Conservation (phyloP, 495 filamentous ascomycete species). For the Talaromyces stipitatus region DNA sequence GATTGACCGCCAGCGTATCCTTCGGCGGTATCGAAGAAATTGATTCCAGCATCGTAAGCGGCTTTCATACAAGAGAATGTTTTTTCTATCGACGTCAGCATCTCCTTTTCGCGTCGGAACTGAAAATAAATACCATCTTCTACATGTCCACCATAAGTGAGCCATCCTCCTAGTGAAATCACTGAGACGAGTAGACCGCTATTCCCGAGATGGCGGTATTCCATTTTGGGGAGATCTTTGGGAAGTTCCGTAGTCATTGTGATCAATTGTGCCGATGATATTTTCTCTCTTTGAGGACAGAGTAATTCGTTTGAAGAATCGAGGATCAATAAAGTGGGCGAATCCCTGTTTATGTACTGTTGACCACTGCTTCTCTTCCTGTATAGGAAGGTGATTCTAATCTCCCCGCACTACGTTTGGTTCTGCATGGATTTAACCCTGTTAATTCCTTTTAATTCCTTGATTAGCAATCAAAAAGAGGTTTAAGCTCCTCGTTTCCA, state of each 20-base stretch:
- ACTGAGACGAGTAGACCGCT: constrained; percentile 70
- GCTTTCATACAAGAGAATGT: constrained; percentile 64
- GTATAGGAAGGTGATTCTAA: neutral
- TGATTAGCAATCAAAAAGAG: neutral
- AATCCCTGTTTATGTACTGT: neutral
- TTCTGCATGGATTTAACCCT: neutral
- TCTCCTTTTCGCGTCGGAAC: neutral
- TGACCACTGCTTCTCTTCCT: neutral
- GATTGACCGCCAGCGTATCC: constrained; percentile 60
- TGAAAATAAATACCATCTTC: constrained; percentile 44
- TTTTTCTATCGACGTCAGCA: constrained; percentile 34
- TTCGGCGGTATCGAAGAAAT: constrained; percentile 58
- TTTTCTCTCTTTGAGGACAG: too few species aligned
- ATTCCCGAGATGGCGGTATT: constrained; percentile 66
- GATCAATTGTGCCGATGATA: neutral
- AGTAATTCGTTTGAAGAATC: too few species aligned
- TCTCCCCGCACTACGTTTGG: neutral
- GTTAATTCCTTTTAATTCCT: neutral
- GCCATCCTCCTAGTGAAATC: constrained; percentile 67
- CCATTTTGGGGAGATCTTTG: constrained; percentile 51
- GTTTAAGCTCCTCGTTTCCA: neutral
- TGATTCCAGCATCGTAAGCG: constrained; percentile 68
- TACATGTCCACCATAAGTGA: constrained; percentile 73
- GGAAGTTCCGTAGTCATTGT: neutral
- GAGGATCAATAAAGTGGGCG: neutral